Conservation (phyloP, 164 flowering plant genomes). For the Macadamia integrifolia region DNA sequence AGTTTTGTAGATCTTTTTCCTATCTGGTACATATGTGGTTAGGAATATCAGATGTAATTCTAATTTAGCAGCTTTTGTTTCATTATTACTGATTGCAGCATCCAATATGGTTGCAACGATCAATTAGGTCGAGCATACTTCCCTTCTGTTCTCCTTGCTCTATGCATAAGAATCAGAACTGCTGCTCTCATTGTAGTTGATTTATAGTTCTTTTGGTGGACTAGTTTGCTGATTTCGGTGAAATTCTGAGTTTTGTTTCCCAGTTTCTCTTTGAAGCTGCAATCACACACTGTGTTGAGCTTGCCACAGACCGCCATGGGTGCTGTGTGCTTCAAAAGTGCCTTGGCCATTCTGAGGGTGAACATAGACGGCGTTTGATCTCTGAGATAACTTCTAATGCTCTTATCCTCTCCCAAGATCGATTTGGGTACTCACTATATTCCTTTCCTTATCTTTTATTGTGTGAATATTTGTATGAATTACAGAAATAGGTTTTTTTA, state of each 20-base stretch:
- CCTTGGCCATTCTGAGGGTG: conserved; percentile 43
- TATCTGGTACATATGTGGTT: too few relatives aligned
- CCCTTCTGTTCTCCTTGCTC: too few relatives aligned
- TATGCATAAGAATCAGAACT: too few relatives aligned
- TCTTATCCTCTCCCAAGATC: conserved; percentile 60
- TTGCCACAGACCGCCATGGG: conserved; percentile 71
- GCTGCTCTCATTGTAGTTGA: too few relatives aligned
- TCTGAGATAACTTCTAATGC: conserved; percentile 44
- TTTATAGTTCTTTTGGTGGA: too few relatives aligned
- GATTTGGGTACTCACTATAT: conserved; percentile 41
- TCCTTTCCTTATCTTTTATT: background rate
- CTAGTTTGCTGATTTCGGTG: too few relatives aligned
- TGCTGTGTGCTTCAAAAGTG: conserved; percentile 76
- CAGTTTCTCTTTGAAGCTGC: conserved; percentile 73
- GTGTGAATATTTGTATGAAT: background rate
- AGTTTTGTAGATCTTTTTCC: too few relatives aligned
- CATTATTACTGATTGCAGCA: too few relatives aligned
- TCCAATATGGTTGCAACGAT: too few relatives aligned
- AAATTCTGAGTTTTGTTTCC: conserved; percentile 10
- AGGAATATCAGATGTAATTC: too few relatives aligned
- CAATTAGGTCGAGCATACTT: too few relatives aligned
- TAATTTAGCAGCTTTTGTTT: too few relatives aligned
- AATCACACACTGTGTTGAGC: conserved; percentile 43
- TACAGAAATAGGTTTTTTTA: background rate
- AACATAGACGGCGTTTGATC: conserved; percentile 32